Evolutionary conservation across 2,329 filamentous ascomycete genomes (phyloP), one percentile per base, ranked within the genome.

Genomic region (Fusarium sp.): DNA sequence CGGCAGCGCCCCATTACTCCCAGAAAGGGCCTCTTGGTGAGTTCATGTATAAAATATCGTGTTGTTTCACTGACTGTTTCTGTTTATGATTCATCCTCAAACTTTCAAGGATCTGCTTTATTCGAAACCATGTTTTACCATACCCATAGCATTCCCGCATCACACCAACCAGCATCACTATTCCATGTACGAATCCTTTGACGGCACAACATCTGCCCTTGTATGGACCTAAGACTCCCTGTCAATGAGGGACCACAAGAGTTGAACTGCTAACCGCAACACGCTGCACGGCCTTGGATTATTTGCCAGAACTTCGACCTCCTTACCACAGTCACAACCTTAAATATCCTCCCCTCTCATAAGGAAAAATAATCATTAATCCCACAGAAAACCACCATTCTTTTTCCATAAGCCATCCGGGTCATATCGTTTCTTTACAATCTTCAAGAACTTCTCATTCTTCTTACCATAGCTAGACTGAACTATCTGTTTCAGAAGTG

Each of bases 291-390:
- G n/a, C n/a, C n/a, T 27, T 27, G 27, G 27, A 27, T 27, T 7
- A 27, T 27, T 27, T 27, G 27, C 5, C 27, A 27, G 7, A 27
- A 27, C 27, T 27, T 27, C 27, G 27, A 27, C 27, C 27, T 27
- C 19, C 4, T 0, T 18, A n/a, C 15, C 15, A 18, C 7, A 12
- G 27, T n/a, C 18, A 12, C 6, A n/a, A 6, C 15, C 5, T 31
- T 10, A 1, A 5, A 18, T n/a, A n/a, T 18, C 2, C 10, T n/a
- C 21, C 21, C 21, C 7, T 7, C 7, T 1, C 7, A 4, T 8
- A 48, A 12, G 2, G 10, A 9, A 31, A 7, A n/a, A 7, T 1
- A 48, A 0, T 18, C 0, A 14, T 48, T 15, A 31, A n/a, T 21
- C 27, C 45, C 45, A 48, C 15, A 48, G 15, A 48, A 48, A 48